Conservation (phyloP, 176 grass and related monocot genomes). For the Musa beccarii region DNA sequence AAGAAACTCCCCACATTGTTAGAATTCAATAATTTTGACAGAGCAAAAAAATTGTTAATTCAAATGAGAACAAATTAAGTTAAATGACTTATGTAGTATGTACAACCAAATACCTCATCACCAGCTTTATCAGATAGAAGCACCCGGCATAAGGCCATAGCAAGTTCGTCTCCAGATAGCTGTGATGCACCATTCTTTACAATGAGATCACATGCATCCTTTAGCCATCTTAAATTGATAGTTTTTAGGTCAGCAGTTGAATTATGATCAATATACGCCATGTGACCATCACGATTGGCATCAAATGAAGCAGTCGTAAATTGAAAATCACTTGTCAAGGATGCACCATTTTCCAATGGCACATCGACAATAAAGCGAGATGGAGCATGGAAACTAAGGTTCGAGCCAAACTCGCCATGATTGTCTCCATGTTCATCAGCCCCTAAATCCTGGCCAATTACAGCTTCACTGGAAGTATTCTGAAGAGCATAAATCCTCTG, state of each 20-base stretch:
- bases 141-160: conserved; percentile 82
- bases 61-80: not conserved
- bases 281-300: conserved; percentile 25
- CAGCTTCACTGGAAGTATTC: conserved; percentile 17
- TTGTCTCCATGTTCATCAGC: conserved; percentile 25
- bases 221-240: conserved; percentile 77
- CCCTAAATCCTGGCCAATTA: conserved; percentile 15
- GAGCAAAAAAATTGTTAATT: not conserved
- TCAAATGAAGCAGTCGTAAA: conserved; percentile 19
- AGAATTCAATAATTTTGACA: conserved; percentile 10
- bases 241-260: conserved; percentile 31
- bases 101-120: conserved; percentile 43
- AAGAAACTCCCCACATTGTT: not conserved
- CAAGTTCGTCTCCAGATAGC: conserved; percentile 86
- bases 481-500: conserved; percentile 58
- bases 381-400: conserved; percentile 67
- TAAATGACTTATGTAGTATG: not conserved
- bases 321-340: conserved; percentile 27
- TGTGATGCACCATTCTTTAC: conserved; percentile 48
- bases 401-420: conserved; percentile 68
- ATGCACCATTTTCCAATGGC: conserved; percentile 29
- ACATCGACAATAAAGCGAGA: conserved; percentile 72
- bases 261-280: conserved; percentile 25
- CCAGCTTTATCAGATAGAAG: conserved; percentile 79
- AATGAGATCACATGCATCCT: conserved; percentile 70